Evolutionary conservation across 345 rosid genomes (phyloP).

Genomic region (Cardamine occulta): DNA sequence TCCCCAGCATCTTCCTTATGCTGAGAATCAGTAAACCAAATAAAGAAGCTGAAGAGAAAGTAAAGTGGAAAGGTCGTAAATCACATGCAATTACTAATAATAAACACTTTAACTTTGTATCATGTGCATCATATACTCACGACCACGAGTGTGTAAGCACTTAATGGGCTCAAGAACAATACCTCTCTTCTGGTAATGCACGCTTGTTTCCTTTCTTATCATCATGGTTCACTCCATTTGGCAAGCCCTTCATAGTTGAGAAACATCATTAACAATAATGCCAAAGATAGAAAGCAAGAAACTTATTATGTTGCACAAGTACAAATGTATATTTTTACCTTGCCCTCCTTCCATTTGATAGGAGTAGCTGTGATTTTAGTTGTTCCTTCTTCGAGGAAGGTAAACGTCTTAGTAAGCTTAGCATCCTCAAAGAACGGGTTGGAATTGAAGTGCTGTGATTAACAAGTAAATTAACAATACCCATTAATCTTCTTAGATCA

Average conservation of each 20-base stretch:
- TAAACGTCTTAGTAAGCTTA: slow-evolving; percentile 76
- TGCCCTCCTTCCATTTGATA: slow-evolving; percentile 92
- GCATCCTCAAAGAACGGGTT: slow-evolving; percentile 87
- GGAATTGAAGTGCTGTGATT: slow-evolving; percentile 67
- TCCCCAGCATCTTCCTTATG: slow-evolving; percentile 61
- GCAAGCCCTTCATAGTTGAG: slow-evolving; percentile 61
- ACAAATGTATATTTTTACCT: slow-evolving; percentile 49
- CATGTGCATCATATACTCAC: not conserved
- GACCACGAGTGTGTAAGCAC: too few species aligned
- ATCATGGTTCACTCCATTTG: slow-evolving; percentile 82
- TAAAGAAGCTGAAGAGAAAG: slow-evolving; percentile 70
- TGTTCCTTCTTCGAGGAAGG: slow-evolving; percentile 86
- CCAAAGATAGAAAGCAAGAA: not conserved
- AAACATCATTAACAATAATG: slow-evolving; percentile 29
- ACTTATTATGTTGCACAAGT: not conserved
- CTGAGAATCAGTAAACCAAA: slow-evolving; percentile 71
- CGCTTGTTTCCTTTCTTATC: slow-evolving; percentile 90
- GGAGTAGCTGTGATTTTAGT: slow-evolving; percentile 75
- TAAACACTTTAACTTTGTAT: not conserved
- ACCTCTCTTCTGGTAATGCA: slow-evolving; percentile 74
- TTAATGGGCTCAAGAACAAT: slow-evolving; percentile 18
- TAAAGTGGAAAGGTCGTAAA: not conserved
- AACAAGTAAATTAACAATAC: slow-evolving; percentile 20
- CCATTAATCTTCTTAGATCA: not conserved
- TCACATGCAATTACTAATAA: not conserved